phyloP scores from a whole-genome alignment of 352 stramenopile genomes.

The Globisporangium cylindrosporum region DNA sequence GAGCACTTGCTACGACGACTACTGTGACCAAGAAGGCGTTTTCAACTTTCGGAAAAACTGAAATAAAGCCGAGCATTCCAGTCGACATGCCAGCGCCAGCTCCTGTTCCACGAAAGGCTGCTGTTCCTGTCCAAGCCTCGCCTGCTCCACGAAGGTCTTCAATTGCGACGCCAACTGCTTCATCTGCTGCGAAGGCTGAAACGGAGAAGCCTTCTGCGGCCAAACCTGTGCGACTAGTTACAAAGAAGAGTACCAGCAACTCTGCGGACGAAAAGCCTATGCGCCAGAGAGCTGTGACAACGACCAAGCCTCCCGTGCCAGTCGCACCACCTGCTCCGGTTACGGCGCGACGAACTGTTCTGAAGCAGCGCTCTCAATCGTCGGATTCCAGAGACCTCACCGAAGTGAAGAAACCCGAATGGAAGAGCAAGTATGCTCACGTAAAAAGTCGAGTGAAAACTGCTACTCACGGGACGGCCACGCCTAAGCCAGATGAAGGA shows the following conservation, averaged over 20 bases:
- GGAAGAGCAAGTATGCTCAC: conserved; percentile 3
- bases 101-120: conserved; percentile 11
- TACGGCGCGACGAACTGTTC: neutral
- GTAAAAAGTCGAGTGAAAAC: conserved; percentile 7
- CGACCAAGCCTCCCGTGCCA: neutral
- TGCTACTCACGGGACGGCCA: neutral
- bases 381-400: conserved; percentile 13
- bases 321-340: neutral
- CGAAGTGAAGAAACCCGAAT: conserved; percentile 3
- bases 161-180: conserved; percentile 10
- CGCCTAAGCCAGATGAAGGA: neutral
- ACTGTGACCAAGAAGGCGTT: conserved; percentile 2
- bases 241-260: neutral
- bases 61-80: conserved; percentile 4
- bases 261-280: neutral
- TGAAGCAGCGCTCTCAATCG: conserved; percentile 17
- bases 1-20: neutral
- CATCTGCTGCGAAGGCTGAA: conserved; percentile 10
- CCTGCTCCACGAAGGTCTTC: conserved; percentile 8
- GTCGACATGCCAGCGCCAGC: neutral
- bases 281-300: conserved; percentile 7
- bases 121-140: conserved; percentile 11
- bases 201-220: neutral
- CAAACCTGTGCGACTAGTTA: neutral
- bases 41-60: neutral